Evolutionary conservation across 345 rosid species (phyloP), one percentile per base, ranked within the genome.

Genomic region (Populus pruinosa): DNA sequence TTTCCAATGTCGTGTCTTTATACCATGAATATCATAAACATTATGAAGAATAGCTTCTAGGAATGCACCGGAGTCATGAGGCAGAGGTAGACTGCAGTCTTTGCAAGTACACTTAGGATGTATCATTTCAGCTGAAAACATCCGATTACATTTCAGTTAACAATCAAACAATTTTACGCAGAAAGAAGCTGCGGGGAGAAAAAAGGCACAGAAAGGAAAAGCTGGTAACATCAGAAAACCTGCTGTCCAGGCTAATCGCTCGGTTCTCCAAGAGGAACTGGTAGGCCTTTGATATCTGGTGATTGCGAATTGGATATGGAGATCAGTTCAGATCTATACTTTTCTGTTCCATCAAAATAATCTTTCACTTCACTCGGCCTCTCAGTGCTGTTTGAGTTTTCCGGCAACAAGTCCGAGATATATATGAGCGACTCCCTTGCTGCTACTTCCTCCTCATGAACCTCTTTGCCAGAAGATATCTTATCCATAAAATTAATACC

Each of bases 391-490:
- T 65, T 72, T 16, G 29, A 31, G 47, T 43, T 76, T 27, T 69
- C 75, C 18, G 67, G 36, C 4, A 21, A 21, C 23, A 38, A 56
- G 70, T 74, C 73, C 9, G 86, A 77, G 72, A 83, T 56, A 3
- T 74, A 68, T 31, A 83, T 83, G 23, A 80, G 83, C 9, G 83
- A 73, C 78, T 83, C 83, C 72, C 86, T 73, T 66, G 80, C 69
- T 66, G 65, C 66, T 70, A 80, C 83, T 5, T 33, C 5, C 73
- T 70, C 77, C 36, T 39, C 43, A 39, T 49, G 61, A 31, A 16
- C 59, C 38, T 69, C 79, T 67, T 79, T 79, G 31, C 73, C 75
- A 65, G 69, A 27, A 31, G 64, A 67, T 11, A 73, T 56, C 78
- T 76, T 83, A 64, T 83, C 83, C 86, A 83, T 83, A 79, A 59